Evolutionary conservation across 2,329 filamentous ascomycete species (phyloP), one percentile per base, ranked within the genome.

Genomic region (Diaporthe helianthi): DNA sequence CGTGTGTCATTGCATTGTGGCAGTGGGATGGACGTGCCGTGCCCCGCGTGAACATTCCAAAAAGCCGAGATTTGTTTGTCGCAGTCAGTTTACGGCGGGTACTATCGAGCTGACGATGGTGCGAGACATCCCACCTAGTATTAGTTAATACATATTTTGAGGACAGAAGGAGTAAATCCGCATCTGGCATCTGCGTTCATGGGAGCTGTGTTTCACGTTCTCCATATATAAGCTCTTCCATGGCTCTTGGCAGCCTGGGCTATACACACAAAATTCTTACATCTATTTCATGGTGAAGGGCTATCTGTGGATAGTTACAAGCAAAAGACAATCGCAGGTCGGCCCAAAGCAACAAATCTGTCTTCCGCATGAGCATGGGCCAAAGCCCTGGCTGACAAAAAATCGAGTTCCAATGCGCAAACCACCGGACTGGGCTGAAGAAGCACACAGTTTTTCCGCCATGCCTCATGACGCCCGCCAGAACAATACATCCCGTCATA

Each of bases 401-500:
- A 46, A 24, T 12, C 7, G 9, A 24, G 41, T 47, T 33, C 41
- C 26, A 15, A 5, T 15, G 19, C 5, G 41, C 58, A 33, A 47
- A 36, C 2, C n/a, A 10, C 19, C 7, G 36, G 3, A 4, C 10
- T 17, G 13, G 12, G 8, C 41, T 29, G 12, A 63, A 49, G 44
- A 4, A 33, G 46, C 29, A 24, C 17, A 8, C 31, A 41, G 31
- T n/a, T 36, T 55, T 41, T 58, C 19, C 15, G n/a, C 41, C 52
- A 19, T 41, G 38, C 1, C 52, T 51, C 3, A 26, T 36, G 58
- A 67, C 52, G 31, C 65, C 52, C 52, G 31, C 65, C 52, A 41
- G 44, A 41, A n/a, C 52, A 58, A 5, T 47, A 7, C 38, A 15
- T 17, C n/a, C 29, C 31, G 13, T 29, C 29, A 3, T 31, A 19